Percentiles rank a stretch among this genome's conserved stretches.
These are phyloP conservation scores for Ophiorrhiza pumila DNA, from an alignment of 257 asterid genomes.

Conservation along the genomic window DNA sequence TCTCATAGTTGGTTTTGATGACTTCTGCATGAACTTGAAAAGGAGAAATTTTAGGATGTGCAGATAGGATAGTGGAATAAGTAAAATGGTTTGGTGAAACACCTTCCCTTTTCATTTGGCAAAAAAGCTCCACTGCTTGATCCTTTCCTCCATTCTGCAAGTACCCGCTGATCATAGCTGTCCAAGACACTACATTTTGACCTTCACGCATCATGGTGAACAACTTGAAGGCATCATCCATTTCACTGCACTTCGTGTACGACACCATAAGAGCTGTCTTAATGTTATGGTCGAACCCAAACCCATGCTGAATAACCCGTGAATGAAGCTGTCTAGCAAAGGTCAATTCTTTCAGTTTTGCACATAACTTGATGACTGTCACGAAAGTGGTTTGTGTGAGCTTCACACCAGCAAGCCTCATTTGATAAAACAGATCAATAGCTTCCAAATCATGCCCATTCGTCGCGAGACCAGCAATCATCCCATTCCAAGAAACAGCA, in stretches of 20 bases:
- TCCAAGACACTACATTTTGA: constrained; percentile 85
- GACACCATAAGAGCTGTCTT: constrained; percentile 69
- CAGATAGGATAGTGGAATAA: constrained; percentile 67
- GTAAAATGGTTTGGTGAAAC: constrained; percentile 74
- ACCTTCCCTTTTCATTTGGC: constrained; percentile 59
- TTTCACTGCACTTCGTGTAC: constrained; percentile 60
- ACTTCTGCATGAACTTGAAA: constrained; percentile 72
- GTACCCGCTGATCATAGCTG: constrained; percentile 78
- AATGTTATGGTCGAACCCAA: constrained; percentile 44
- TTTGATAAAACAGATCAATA: constrained; percentile 49
- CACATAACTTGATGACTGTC: constrained; percentile 61
- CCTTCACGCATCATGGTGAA: constrained; percentile 37
- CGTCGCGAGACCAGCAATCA: constrained; percentile 72
- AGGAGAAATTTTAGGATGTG: constrained; percentile 49
- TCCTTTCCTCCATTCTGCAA: constrained; percentile 50
- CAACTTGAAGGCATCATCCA: constrained; percentile 68
- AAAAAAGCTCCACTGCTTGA: constrained; percentile 59
- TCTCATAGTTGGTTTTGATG: constrained; percentile 65
- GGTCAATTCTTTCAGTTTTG: constrained; percentile 53
- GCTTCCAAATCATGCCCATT: constrained; percentile 69
- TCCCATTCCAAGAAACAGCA: constrained; percentile 85
- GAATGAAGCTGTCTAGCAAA: constrained; percentile 72
- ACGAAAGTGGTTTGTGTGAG: constrained; percentile 51
- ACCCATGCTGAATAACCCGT: constrained; percentile 52
- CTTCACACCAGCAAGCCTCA: constrained; percentile 62